Evolutionary conservation across 1,284 basidiomycete species (phyloP).

Genomic region (Exobasidium rhododendri): DNA sequence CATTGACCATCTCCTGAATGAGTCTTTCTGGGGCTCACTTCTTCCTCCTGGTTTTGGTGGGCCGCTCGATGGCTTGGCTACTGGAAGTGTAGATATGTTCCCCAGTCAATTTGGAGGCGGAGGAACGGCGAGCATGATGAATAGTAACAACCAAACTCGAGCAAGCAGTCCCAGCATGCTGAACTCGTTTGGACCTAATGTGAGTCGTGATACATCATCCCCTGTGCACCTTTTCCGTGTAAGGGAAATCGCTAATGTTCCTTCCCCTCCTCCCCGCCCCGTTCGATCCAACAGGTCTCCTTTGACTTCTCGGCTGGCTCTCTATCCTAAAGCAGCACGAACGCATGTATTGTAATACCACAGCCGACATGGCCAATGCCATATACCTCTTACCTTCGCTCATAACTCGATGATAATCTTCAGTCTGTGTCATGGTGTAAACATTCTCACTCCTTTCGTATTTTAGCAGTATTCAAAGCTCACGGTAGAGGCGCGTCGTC

Average conservation of each 20-base stretch:
- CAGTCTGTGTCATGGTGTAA: too few species aligned
- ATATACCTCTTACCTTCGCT: too few species aligned
- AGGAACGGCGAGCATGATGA: not conserved
- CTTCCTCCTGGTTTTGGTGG: conserved; percentile 39
- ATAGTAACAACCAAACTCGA: not conserved
- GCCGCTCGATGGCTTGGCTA: conserved; percentile 10
- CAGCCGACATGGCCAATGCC: too few species aligned
- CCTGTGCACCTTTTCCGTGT: not conserved
- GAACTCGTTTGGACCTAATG: conserved; percentile 7
- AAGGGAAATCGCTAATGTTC: not conserved
- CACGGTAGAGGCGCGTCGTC: too few species aligned
- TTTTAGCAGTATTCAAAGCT: too few species aligned
- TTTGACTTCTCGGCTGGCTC: conserved; percentile 9
- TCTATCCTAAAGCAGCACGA: conserved; percentile 2
- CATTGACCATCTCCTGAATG: conserved; percentile 22
- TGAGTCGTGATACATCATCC: not conserved
- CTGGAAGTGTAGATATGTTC: conserved; percentile 10
- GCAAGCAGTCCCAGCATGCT: conserved; percentile 9
- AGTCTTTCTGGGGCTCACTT: conserved; percentile 42
- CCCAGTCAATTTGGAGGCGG: not conserved
- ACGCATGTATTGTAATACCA: not conserved
- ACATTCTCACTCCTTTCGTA: too few species aligned
- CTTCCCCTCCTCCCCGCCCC: not conserved
- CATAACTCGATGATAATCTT: too few species aligned
- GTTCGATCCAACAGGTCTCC: not conserved